Evolutionary conservation across 768 basidiomycete species (phyloP).

Genomic region (Tricholoma furcatifolium): DNA sequence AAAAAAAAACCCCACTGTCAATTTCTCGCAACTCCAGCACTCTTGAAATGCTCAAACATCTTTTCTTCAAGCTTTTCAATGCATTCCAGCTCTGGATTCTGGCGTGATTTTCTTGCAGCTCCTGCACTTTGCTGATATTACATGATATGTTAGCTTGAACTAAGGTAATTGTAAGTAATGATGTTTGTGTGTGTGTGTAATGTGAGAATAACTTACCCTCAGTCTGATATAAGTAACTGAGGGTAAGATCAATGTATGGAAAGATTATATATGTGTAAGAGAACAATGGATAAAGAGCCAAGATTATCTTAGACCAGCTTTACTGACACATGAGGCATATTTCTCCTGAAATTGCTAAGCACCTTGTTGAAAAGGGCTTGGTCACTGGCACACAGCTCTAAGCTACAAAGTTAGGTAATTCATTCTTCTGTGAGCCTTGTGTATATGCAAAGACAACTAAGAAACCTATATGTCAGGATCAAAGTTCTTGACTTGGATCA

Average conservation of each 20-base stretch:
- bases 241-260: too few species aligned
- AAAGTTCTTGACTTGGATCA: conserved; percentile 33
- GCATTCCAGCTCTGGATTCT: background rate
- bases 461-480: conserved; percentile 27
- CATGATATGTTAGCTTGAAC: too few species aligned
- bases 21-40: conserved; percentile 15
- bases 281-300: too few species aligned
- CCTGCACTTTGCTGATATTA: too few species aligned
- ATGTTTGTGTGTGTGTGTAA: too few species aligned
- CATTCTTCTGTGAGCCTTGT: conserved; percentile 40
- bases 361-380: conserved; percentile 25
- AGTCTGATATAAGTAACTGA: too few species aligned
- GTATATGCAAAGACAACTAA: conserved; percentile 39
- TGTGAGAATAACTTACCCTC: too few species aligned
- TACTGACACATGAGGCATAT: conserved; percentile 36
- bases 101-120: too few species aligned
- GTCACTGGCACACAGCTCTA: conserved; percentile 31
- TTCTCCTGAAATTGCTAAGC: conserved; percentile 17
- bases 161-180: too few species aligned
- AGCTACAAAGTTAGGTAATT: conserved; percentile 6
- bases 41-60: conserved; percentile 12
- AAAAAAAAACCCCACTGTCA: conserved; percentile 16
- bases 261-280: too few species aligned
- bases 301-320: conserved; percentile 23
- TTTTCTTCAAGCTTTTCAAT: conserved; percentile 9